Percentiles rank a stretch among this genome's conserved stretches.
Evolutionary conservation across 225 moss, liverwort and hornwort species (phyloP).

Genomic region (Polytrichum commune): DNA sequence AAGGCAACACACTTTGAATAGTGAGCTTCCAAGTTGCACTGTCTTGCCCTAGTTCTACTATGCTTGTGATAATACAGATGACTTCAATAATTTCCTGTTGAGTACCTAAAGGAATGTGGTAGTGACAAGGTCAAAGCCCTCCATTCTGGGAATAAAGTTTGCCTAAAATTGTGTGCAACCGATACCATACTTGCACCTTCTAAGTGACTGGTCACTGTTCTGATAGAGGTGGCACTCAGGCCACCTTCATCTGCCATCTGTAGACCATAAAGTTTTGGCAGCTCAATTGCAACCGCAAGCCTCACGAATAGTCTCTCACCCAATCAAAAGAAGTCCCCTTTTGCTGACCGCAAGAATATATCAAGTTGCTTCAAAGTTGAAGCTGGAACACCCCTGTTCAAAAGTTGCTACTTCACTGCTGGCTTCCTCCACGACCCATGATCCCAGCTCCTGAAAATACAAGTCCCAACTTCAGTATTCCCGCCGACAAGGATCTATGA

Average conservation of each 20-base stretch:
- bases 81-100: background rate
- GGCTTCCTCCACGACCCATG: constrained; percentile 7
- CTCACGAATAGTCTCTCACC: too few species aligned
- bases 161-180: background rate
- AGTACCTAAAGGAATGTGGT: background rate
- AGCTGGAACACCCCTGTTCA: constrained; percentile 3
- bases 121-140: background rate
- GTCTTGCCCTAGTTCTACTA: background rate
- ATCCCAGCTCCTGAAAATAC: constrained; percentile 21
- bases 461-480: constrained; percentile 9
- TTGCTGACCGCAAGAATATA: background rate
- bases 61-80: background rate
- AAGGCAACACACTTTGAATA: too few species aligned
- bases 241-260: constrained; percentile 9
- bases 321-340: background rate
- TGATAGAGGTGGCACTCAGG: constrained; percentile 7
- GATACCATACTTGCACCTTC: constrained; percentile 1
- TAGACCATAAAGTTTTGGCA: background rate
- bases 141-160: background rate
- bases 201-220: background rate
- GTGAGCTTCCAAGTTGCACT: too few species aligned
- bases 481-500: background rate
- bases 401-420: constrained; percentile 10
- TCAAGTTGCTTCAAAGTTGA: background rate
- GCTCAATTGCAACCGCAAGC: background rate